These are phyloP conservation scores for Cladosporium sp. DNA, from an alignment of 2,329 filamentous ascomycete genomes.

Conservation along the genomic window DNA sequence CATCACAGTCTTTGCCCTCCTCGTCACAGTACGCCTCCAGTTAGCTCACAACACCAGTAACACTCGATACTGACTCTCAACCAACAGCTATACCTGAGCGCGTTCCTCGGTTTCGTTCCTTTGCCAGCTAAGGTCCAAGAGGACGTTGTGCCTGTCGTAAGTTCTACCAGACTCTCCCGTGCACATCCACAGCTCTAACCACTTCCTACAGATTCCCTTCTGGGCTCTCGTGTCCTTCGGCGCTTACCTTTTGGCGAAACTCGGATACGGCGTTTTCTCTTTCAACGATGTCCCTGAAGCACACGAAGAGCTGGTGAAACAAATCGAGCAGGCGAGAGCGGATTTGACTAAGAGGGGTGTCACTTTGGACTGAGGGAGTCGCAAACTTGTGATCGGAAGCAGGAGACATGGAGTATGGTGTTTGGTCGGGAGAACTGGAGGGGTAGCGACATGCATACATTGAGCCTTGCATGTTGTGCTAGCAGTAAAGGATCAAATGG, in stretches of 20 bases:
- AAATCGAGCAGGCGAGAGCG: constrained; percentile 75
- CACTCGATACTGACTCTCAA: not conserved
- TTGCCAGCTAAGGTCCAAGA: constrained; percentile 75
- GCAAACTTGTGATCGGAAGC: not conserved
- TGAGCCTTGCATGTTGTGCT: not conserved
- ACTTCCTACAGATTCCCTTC: constrained; percentile 71
- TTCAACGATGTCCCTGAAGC: constrained; percentile 96
- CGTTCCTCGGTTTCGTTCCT: constrained; percentile 80
- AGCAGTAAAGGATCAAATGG: not conserved
- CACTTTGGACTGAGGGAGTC: constrained; percentile 62
- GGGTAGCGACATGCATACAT: not conserved
- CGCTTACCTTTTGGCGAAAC: constrained; percentile 85
- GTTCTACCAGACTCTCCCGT: constrained; percentile 36
- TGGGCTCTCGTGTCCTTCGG: constrained; percentile 90
- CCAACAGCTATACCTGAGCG: constrained; percentile 78
- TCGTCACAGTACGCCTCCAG: constrained; percentile 77
- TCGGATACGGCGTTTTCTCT: constrained; percentile 88
- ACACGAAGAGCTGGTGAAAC: constrained; percentile 81
- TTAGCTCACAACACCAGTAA: constrained; percentile 5
- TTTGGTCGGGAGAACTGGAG: not conserved
- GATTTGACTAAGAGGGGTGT: constrained; percentile 75
- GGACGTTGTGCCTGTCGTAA: constrained; percentile 85
- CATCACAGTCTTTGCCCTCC: constrained; percentile 81
- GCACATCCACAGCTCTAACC: not conserved
- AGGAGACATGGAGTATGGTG: not conserved